A percentile compares a stretch with the other conserved stretches of the same genome.
Conservation (phyloP, 2,329 filamentous ascomycete species). For the Epicoccum nigrum region DNA sequence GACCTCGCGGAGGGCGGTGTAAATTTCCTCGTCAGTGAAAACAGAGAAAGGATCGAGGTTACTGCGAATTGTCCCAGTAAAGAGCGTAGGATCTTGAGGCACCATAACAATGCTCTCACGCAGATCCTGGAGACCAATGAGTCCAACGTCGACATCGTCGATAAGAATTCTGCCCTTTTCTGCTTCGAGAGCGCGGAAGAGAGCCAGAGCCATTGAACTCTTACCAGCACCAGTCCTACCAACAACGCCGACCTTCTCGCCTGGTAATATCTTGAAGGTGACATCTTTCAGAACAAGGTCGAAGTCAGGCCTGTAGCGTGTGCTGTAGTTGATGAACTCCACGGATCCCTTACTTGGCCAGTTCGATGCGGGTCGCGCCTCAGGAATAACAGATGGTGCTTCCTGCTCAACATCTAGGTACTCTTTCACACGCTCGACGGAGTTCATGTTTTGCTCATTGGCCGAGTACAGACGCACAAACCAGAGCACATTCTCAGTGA, state of each 20-base stretch:
- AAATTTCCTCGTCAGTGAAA: slow-evolving; percentile 91
- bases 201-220: slow-evolving; percentile 88
- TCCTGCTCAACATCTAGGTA: slow-evolving; percentile 97
- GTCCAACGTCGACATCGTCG: slow-evolving; percentile 86
- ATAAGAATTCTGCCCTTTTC: slow-evolving; percentile 88
- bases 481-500: slow-evolving; percentile 97
- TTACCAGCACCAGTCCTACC: slow-evolving; percentile 95
- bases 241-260: slow-evolving; percentile 94
- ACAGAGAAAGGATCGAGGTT: slow-evolving; percentile 92
- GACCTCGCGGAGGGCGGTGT: slow-evolving; percentile 82
- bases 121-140: slow-evolving; percentile 90
- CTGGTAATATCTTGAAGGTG: slow-evolving; percentile 82
- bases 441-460: slow-evolving; percentile 99
- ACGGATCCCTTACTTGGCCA: slow-evolving; percentile 89
- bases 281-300: slow-evolving; percentile 85
- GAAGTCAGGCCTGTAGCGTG: slow-evolving; percentile 84
- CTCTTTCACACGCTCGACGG: slow-evolving; percentile 95
- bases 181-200: slow-evolving; percentile 93
- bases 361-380: slow-evolving; percentile 75
- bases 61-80: slow-evolving; percentile 86
- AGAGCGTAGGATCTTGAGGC: slow-evolving; percentile 93
- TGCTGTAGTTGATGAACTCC: slow-evolving; percentile 87
- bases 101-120: slow-evolving; percentile 96
- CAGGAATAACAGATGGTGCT: slow-evolving; percentile 75
- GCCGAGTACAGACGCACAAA: slow-evolving; percentile 90